A percentile compares a stretch with the other conserved stretches of the same genome.
These are phyloP conservation scores for Kwoniella sp. DNA, from an alignment of 768 basidiomycete genomes.

Conservation along the genomic window DNA sequence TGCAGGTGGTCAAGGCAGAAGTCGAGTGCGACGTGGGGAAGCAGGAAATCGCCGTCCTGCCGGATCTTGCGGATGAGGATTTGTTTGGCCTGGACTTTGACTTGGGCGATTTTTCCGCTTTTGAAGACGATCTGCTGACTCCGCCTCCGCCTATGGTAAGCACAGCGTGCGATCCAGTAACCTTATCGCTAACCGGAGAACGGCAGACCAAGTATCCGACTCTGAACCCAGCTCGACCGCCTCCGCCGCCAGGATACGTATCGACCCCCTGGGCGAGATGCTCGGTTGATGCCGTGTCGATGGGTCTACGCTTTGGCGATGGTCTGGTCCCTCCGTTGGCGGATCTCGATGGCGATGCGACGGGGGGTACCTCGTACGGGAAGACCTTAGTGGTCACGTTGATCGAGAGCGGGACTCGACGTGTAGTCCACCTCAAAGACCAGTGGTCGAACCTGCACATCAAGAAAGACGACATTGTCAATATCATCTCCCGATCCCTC, in stretches of 20 bases:
- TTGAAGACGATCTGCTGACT: constrained; percentile 24
- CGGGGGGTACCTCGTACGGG: constrained; percentile 6
- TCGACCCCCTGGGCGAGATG: constrained; percentile 42
- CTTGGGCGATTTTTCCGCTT: constrained; percentile 32
- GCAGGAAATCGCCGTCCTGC: background rate
- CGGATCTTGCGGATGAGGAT: constrained; percentile 23
- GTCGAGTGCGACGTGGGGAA: background rate
- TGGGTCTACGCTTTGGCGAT: constrained; percentile 22
- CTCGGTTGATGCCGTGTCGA: constrained; percentile 21
- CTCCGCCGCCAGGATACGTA: constrained; percentile 22
- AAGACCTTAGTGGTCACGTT: constrained; percentile 57
- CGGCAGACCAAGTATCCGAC: constrained; percentile 36
- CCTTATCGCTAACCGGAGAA: background rate
- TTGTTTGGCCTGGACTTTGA: constrained; percentile 36
- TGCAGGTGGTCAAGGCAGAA: constrained; percentile 3
- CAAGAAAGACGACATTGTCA: constrained; percentile 71
- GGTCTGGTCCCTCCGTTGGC: constrained; percentile 10
- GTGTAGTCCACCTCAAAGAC: constrained; percentile 64
- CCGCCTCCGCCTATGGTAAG: background rate
- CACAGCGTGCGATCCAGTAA: background rate
- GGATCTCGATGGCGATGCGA: background rate
- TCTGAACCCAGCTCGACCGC: constrained; percentile 34
- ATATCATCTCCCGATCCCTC: constrained; percentile 57
- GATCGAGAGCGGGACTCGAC: constrained; percentile 40
- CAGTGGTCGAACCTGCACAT: constrained; percentile 72